Evolutionary conservation across 164 flowering plant species (phyloP), one percentile per base, ranked within the genome.

Genomic region (Sextonia rubra): DNA sequence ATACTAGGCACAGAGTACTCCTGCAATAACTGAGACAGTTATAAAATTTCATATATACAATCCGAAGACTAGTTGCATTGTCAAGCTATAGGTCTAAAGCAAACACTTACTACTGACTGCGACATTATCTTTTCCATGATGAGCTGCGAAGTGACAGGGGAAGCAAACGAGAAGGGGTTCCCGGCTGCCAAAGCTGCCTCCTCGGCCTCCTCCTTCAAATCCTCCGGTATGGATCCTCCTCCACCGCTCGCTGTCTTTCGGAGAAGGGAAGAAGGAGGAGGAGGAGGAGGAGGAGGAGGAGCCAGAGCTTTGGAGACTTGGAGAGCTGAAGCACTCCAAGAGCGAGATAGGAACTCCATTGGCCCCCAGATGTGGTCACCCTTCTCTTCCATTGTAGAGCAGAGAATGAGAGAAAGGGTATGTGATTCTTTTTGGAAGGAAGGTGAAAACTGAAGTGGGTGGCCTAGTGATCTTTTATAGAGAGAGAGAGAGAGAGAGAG

Each of bases 341-440:
- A 94, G 18, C 99, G 90, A 2, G 97, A 90, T 18, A 94, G 86
- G 62, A 94, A 94, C 89, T 94, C 99, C 99, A 92, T 94, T 24
- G 99, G 88, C 70, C 65, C 47, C 81, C 82, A 74, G 3, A 58
- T 12, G 58, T 52, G 48, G 15, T 67, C 32, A 22, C 73, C 68
- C 55, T 48, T 27, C 4, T 73, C 77, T 62, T 70, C 82, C 77
- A 73, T 64, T 70, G 25, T 9, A 2, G 76, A 6, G 58, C 17
- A 15, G 58, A 52, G n/a, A 37, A 37, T 37, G 44, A 37, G 44
- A 30, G 37, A 30, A 30, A 30, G 37, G 37, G 37, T 30, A 30
- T 5, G 37, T 30, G 37, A 37, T 37, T 37, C 44, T 37, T 37
- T 8, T 52, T 52, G n/a, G 58, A 52, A 52, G 58, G n/a, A 52